Conservation (phyloP, 129 eudicot genomes). For the Lactuca sativa region DNA sequence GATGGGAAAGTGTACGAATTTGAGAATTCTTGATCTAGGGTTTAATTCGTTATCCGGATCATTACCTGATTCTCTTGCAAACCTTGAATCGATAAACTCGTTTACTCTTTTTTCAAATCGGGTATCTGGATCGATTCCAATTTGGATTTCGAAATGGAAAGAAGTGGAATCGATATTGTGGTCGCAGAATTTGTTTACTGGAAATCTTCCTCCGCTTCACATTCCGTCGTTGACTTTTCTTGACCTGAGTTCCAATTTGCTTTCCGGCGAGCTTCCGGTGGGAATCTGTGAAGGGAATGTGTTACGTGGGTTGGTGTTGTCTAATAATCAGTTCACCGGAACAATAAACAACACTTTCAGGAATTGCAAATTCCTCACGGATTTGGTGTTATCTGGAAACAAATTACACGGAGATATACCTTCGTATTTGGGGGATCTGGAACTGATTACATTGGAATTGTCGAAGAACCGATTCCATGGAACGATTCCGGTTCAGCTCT, state of each 20-base stretch:
- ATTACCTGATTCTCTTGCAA: constrained; percentile 61
- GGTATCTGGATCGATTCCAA: constrained; percentile 62
- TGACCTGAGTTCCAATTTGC: constrained; percentile 62
- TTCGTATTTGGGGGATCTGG: constrained; percentile 71
- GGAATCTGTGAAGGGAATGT: constrained; percentile 53
- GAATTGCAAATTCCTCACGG: constrained; percentile 55
- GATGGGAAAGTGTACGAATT: constrained; percentile 75
- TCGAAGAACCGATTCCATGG: constrained; percentile 71
- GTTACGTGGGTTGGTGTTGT: constrained; percentile 37
- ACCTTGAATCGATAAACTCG: constrained; percentile 55
- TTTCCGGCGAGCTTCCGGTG: constrained; percentile 60
- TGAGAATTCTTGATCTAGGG: constrained; percentile 55
- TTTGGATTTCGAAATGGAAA: constrained; percentile 80
- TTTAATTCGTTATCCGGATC: constrained; percentile 67
- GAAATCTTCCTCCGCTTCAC: constrained; percentile 58
- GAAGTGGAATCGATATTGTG: constrained; percentile 47
- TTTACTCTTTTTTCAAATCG: constrained; percentile 57
- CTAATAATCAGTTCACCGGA: constrained; percentile 71
- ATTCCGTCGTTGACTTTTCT: constrained; percentile 49
- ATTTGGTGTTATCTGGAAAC: constrained; percentile 72
- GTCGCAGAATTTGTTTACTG: constrained; percentile 55
- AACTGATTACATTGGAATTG: constrained; percentile 58
- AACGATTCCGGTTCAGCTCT: constrained; percentile 52
- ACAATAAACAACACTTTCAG: constrained; percentile 51
- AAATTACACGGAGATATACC: constrained; percentile 70